phyloP scores from a whole-genome alignment of 2,329 filamentous ascomycete genomes.

The Ascochyta clinopodiicola region DNA sequence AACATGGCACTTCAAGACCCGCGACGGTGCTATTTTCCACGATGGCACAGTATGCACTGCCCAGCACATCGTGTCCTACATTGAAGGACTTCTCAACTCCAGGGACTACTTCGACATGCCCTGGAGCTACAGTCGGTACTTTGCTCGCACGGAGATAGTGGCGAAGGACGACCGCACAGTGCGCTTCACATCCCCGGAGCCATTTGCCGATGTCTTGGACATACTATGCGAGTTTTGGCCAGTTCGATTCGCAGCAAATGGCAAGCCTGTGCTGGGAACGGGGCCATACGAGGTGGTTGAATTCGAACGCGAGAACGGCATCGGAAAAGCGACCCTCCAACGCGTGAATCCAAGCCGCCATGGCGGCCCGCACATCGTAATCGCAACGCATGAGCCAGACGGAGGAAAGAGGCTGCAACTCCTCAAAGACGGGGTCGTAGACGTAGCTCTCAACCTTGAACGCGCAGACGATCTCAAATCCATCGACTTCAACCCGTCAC shows the following conservation, averaged over 20 bases:
- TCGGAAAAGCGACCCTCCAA: not conserved
- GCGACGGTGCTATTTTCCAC: not conserved
- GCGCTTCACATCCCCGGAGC: not conserved
- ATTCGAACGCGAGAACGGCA: not conserved
- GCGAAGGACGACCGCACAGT: not conserved
- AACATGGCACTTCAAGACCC: not conserved
- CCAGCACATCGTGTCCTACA: not conserved
- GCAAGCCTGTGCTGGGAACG: not conserved
- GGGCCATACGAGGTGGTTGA: not conserved
- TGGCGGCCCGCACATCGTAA: not conserved
- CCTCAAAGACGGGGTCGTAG: not conserved
- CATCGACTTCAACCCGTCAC: not conserved
- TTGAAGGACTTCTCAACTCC: not conserved
- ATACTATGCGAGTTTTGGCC: conserved; percentile 1
- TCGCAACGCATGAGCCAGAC: not conserved
- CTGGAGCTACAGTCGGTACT: conserved; percentile 2
- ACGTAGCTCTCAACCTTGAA: not conserved
- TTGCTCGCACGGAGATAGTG: not conserved
- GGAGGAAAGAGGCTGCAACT: not conserved
- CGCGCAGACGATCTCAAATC: not conserved
- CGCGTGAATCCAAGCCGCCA: not conserved
- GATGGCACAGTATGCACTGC: not conserved
- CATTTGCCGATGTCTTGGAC: not conserved
- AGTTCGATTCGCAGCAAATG: not conserved
- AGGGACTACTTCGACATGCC: conserved; percentile 1